Base-by-base conservation (phyloP, 495 filamentous ascomycete species). In the Annulohypoxylon moriforme region DNA sequence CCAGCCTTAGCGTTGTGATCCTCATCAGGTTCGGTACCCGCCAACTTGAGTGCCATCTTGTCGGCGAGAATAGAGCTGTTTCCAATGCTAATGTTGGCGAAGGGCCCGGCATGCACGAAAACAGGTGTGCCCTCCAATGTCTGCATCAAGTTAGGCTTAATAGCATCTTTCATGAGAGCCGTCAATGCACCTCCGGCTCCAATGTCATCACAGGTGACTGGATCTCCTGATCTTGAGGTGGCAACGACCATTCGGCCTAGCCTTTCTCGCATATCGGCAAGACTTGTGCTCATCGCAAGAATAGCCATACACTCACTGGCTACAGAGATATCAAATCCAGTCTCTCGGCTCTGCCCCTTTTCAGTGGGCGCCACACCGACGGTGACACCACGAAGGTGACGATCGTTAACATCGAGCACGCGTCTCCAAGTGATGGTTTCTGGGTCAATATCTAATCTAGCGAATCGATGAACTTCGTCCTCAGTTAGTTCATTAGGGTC, bases 131-230 rank as follows among this genome's bases (percentile, higher is more conserved):
- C 96, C 77, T 99, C 96, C 67, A 99, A 85, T 47, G 93, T 97
- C 83, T 99, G 96, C 96, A 99, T 98, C 65, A 99, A 81, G 81
- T 98, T 99, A 27, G 96, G 96, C 83, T 99, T 99, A 80, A 97
- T 97, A 20, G 96, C 94, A 83, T 99, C 96, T 83, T 91, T 94
- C 93, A 99, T 97, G 69, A 99, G 82, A 36, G 94, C 96, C 3
- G 96, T 92, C 40, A 99, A 85, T 52, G 96, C 96, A 68, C 96
- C 96, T 60, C 94, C 96, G 14, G 89, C 91, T 71, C 96, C 96
- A 69, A 99, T 89, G 71, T 99, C 96, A 74, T 99, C 96, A 75
- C 93, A 97, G 60, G 96, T 99, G 27, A 99, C 91, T 4, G 96
- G 93, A 70, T 98, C 94, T 50, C 96, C 96, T 65, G 82, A 87